Evolutionary conservation across 163 green algal species (phyloP), one percentile per base, ranked within the genome.

Genomic region (Scenedesmus sp.): DNA sequence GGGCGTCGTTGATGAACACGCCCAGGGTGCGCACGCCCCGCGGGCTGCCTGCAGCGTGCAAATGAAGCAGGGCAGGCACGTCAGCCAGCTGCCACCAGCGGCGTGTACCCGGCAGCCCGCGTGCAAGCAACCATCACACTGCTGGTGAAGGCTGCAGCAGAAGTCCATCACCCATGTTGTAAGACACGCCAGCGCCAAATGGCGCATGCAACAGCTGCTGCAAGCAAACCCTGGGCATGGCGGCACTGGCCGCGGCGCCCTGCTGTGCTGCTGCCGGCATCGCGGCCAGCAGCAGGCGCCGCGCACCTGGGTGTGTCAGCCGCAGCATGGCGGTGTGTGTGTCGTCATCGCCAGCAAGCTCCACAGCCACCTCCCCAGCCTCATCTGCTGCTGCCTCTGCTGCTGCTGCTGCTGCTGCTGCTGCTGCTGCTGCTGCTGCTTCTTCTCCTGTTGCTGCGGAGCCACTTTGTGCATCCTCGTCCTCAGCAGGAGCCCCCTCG

Each of bases 1-100:
- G 40, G 12, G 9, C 22, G 61, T 89, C 84, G 46, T 89, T 89
- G 30, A 81, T 81, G 37, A 89, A 89, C 37, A 89, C 84, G 10
- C 37, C 84, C n/a, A 79, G 61, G 2, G 84, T 82, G 43, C 84
- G 43, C 7, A 33, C 0, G 24, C 84, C 84, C n/a, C 37, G 18
- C n/a, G 61, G 84, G 61, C 59, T 70, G 44, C 61, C 84, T 89
- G 84, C 40, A 40, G 1, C 4, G 30, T 24, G 30, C 30, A n/a
- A 70, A 12, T 0, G 26, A 42, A 9, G 9, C 35, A 61, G 16
- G 40, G 42, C 59, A 76, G 7, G 65, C 6, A 76, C 4, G 65
- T 6, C 0, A 18, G 37, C 30, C 30, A 20, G 0, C 30, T 40
- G 26, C 30, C 2, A 40, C 7, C 65, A 76, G 59, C 33, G 24